A percentile compares a stretch with the other conserved stretches of the same genome.
Conservation (phyloP, 2,329 filamentous ascomycete species). For the Lasiodiplodia theobromae region DNA sequence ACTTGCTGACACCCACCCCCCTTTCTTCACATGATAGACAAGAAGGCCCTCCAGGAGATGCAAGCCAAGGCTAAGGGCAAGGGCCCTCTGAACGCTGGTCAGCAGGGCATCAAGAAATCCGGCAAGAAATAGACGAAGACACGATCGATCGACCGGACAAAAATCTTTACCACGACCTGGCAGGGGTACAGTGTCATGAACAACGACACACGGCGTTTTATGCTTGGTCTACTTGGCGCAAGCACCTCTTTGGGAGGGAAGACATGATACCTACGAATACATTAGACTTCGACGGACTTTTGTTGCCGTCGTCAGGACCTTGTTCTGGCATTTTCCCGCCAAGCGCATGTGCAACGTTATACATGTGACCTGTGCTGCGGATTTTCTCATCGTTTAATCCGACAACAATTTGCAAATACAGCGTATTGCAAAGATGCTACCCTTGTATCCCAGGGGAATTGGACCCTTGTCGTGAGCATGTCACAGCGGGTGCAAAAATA, state of each 20-base stretch:
- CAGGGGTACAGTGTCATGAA: not conserved
- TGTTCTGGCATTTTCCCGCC: not conserved
- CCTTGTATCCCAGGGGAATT: too few relatives aligned
- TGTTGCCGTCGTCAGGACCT: not conserved
- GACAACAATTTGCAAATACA: not conserved
- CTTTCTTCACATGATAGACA: conserved; percentile 47
- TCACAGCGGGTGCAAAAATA: too few relatives aligned
- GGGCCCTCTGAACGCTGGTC: conserved; percentile 83
- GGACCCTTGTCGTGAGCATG: too few relatives aligned
- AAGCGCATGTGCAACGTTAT: not conserved
- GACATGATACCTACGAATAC: conserved; percentile 26
- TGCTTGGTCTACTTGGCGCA: not conserved
- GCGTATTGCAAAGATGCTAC: not conserved
- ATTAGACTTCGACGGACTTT: not conserved
- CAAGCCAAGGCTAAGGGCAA: conserved; percentile 84
- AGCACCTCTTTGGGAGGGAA: not conserved
- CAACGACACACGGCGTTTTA: conserved; percentile 4
- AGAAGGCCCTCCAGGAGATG: conserved; percentile 71
- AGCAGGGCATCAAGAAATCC: conserved; percentile 96
- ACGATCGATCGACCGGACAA: not conserved
- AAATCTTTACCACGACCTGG: not conserved
- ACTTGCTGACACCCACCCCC: not conserved
- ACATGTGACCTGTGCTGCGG: not conserved
- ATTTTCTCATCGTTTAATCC: not conserved
- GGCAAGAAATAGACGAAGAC: conserved; percentile 79